A percentile compares a stretch with the other conserved stretches of the same genome.
Evolutionary conservation across 176 grass and related monocot species (phyloP).

Genomic region (Themeda triandra): DNA sequence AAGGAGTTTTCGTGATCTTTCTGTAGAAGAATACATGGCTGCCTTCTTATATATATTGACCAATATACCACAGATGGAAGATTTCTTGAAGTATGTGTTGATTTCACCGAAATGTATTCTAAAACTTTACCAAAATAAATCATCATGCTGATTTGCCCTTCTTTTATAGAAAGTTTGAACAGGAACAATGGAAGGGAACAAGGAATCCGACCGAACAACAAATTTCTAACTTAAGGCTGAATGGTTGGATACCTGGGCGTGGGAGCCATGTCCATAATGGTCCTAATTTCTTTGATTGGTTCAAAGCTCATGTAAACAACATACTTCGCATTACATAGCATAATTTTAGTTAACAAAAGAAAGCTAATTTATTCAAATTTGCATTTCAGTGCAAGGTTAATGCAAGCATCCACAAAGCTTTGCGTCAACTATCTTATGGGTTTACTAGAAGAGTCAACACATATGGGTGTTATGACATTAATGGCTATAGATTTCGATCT

Average conservation of each 20-base stretch:
- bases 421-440: background rate
- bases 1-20: no score
- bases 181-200: background rate
- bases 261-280: background rate
- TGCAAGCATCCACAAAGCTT: background rate
- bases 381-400: background rate
- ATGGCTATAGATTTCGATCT: background rate
- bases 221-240: background rate
- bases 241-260: background rate
- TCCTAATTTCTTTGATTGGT: background rate
- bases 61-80: background rate
- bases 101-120: background rate
- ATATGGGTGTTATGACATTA: background rate
- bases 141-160: no score
- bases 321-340: background rate
- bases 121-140: no score
- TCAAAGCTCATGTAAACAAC: background rate
- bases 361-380: background rate
- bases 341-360: background rate
- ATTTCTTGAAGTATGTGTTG: background rate
- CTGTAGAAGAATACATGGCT: no score
- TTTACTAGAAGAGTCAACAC: background rate
- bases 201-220: background rate
- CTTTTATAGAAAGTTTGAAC: background rate
- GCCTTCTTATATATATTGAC: no score